Evolutionary conservation across 2,329 filamentous ascomycete genomes (phyloP), one percentile per base, ranked within the genome.

Genomic region (Aureobasidium sp.): DNA sequence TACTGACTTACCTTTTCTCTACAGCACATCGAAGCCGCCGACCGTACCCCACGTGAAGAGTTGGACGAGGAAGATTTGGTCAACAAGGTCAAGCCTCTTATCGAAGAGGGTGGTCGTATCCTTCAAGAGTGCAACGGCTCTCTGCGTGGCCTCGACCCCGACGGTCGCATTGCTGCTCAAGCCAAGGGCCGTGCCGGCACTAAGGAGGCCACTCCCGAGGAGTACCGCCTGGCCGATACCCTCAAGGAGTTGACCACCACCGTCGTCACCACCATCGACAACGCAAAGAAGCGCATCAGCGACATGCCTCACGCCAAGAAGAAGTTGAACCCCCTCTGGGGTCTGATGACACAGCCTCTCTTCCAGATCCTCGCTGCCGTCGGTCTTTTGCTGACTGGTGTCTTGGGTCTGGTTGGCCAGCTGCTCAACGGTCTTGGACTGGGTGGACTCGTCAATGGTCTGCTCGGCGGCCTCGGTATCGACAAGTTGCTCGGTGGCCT

Each of bases 221-320:
- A 97, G 75, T 88, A 91, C 70, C 86, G 86, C 64, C 85, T 96
- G 17, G 91, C 92, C 5, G 91, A 96, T 63, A 78, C 87, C 11
- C 84, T 96, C 68, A 95, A 96, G 79, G 90, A 91, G 77, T 82
- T 96, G 63, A 93, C 91, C 0, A 87, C 87, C 22, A 87, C 85
- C 29, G 89, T 97, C 25, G 87, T 89, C 51, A 86, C 87, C 69
- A 90, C 87, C 27, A 93, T 97, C 68, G 91, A 97, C 71, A 87
- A 88, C 66, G 89, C 89, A 29, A 94, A 92, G 84, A 89, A 88
- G 79, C 89, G 90, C 80, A 89, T 96, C 64, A 86, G 89, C 70
- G 89, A 90, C 71, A 94, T 96, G 89, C 91, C 92, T 6, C 89
- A 95, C 68, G 92, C 91, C 47, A 95, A 96, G 87, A 93, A 96